Evolutionary conservation across 768 basidiomycete species (phyloP).

Genomic region (Collybiopsis confluens): DNA sequence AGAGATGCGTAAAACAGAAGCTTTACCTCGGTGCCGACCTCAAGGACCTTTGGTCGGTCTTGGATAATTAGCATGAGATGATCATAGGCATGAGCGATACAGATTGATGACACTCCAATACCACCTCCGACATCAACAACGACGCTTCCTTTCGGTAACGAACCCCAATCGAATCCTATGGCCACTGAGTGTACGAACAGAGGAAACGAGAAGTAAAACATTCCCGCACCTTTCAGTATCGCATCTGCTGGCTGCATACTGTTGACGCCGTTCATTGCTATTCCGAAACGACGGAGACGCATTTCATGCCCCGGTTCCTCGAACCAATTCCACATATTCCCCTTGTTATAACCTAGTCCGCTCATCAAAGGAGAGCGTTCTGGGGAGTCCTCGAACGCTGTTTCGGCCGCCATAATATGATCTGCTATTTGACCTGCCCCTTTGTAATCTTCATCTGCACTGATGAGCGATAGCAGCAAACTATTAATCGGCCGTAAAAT

Average conservation of each 20-base stretch:
- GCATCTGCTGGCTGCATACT: slow-evolving; percentile 5
- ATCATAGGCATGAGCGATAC: slow-evolving; percentile 6
- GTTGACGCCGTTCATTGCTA: slow-evolving; percentile 5
- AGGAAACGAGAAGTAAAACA: background rate
- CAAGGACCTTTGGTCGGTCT: slow-evolving; percentile 15
- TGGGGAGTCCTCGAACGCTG: slow-evolving; percentile 1
- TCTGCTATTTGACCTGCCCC: slow-evolving; percentile 3
- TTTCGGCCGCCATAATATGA: slow-evolving; percentile 3
- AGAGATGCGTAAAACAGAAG: background rate
- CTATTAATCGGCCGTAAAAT: background rate
- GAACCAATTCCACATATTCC: slow-evolving; percentile 6
- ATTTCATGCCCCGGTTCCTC: slow-evolving; percentile 2
- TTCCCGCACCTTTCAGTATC: background rate
- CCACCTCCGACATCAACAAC: slow-evolving; percentile 20
- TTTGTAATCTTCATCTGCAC: slow-evolving; percentile 5
- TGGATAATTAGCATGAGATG: slow-evolving; percentile 13
- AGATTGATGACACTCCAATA: slow-evolving; percentile 12
- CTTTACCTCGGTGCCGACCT: slow-evolving; percentile 1
- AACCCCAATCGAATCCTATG: slow-evolving; percentile 17
- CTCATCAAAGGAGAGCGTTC: slow-evolving; percentile 1
- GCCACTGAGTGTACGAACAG: background rate
- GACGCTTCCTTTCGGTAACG: slow-evolving; percentile 7
- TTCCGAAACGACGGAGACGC: slow-evolving; percentile 3
- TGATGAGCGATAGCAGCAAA: background rate
- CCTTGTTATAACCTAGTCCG: background rate